Conservation (phyloP, 148 eudicot genomes). For the Limonium bicolor region DNA sequence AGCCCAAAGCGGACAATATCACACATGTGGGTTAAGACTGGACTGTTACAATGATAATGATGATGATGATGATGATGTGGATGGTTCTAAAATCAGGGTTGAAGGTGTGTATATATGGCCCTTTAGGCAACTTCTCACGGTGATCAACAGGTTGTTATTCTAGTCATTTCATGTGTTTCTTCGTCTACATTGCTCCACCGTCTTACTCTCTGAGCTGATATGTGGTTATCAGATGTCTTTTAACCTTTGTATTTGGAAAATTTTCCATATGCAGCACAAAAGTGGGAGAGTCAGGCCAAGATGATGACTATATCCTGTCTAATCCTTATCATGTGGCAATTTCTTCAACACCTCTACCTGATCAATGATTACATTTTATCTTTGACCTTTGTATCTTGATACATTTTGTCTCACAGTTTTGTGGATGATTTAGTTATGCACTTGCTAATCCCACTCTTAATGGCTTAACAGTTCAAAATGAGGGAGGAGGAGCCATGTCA, state of each 20-base stretch:
- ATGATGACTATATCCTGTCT: constrained; percentile 79
- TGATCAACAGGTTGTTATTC: constrained; percentile 61
- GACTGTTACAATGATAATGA: no score
- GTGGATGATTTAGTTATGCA: no score
- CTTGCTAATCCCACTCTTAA: no score
- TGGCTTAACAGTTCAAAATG: no score
- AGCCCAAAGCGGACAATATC: no score
- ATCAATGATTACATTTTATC: no score
- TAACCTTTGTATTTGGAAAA: constrained; percentile 2
- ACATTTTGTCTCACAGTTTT: no score
- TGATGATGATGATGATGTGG: constrained; percentile 64
- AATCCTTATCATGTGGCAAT: constrained; percentile 97
- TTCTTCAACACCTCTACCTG: no score
- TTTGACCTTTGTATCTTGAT: no score
- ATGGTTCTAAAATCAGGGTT: constrained; percentile 80
- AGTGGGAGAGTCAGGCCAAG: constrained; percentile 73
- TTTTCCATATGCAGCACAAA: constrained; percentile 56
- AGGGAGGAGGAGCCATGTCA: no score
- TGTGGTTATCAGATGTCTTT: not conserved
- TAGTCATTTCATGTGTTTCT: not conserved
- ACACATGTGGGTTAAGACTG: no score
- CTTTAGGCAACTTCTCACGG: constrained; percentile 89
- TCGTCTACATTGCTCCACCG: not conserved
- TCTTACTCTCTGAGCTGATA: not conserved
- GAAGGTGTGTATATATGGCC: constrained; percentile 99